Base-by-base conservation (phyloP, 108 stramenopile genomes). In the Nannochloropsis oceanica region DNA sequence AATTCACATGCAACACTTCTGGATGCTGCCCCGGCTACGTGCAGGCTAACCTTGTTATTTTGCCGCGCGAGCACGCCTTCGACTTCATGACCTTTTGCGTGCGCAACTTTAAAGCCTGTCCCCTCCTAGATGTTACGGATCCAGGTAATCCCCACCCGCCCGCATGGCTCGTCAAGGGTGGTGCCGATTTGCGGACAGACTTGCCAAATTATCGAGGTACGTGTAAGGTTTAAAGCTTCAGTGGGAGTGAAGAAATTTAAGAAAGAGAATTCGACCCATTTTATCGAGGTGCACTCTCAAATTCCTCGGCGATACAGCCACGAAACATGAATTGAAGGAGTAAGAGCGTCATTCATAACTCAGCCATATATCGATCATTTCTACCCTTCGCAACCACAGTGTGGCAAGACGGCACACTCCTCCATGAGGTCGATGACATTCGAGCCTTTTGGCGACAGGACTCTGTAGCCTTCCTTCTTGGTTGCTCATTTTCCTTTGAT, bases 1-100 rank as follows among this genome's bases (percentile, higher is more conserved):
- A n/a, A 5, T 84, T 84, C 83, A 86, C 80, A 1, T 86, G 84
- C 18, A 93, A 92, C 24, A 96, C 95, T 81, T 93, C 94, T 80
- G 95, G 93, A 13, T 86, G 88, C 24, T 94, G 94, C 84, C 93
- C 93, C 1, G 94, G 94, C 43, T 93, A 89, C 82, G 85, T 94
- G 84, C 96, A 96, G 86, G 94, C 93, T 84, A 96, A 96, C 89
- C 83, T 96, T 43, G 93, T 95, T 20, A 92, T 95, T 22, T 84
- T 96, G 84, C 94, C 93, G 50, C 90, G 89, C 0, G 89, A 81
- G 24, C 25, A 84, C 59, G 94, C 96, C 8, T 93, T 92, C 86
- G 96, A 96, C 82, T 96, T 96, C 88, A 83, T 93, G 25, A 88
- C 93, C 26, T 96, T 96, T 90, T 96, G 96, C 90, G 92, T 94